phyloP scores from a whole-genome alignment of 2,329 filamentous ascomycete genomes.

The Ceratocystis destructans region DNA sequence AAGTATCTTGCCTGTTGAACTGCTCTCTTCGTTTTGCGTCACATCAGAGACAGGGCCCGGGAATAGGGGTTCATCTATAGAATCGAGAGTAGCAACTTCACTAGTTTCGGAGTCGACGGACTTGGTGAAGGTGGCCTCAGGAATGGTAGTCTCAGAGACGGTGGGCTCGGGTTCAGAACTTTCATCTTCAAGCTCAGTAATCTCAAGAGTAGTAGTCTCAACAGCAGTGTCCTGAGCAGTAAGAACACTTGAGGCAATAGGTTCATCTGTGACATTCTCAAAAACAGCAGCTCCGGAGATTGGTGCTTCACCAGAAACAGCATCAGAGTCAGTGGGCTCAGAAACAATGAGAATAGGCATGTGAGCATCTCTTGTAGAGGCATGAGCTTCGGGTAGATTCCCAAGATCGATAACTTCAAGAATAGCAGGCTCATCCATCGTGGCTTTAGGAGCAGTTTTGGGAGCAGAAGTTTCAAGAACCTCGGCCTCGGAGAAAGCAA shows the following conservation, averaged over 20 bases:
- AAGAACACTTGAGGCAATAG: background rate
- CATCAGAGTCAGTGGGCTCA: background rate
- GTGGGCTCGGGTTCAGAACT: background rate
- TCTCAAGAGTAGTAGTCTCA: background rate
- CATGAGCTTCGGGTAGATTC: background rate
- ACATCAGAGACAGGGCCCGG: background rate
- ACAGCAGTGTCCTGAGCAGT: background rate
- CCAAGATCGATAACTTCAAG: background rate
- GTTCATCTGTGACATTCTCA: background rate
- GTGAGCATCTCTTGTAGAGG: background rate
- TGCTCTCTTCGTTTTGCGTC: background rate
- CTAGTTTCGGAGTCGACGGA: background rate
- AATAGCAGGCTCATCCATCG: background rate
- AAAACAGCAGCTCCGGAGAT: background rate
- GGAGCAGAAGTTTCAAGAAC: background rate
- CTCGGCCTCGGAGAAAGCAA: background rate
- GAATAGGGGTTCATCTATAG: background rate
- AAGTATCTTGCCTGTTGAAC: background rate
- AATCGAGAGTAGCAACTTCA: background rate
- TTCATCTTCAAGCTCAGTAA: background rate
- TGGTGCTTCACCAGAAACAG: background rate
- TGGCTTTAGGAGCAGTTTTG: background rate
- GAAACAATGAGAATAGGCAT: background rate
- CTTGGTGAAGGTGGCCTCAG: background rate
- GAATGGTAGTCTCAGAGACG: background rate